A percentile compares a stretch with the other conserved stretches of the same genome.
These are phyloP conservation scores for Hyaloscypha hepaticicola DNA, from an alignment of 495 filamentous ascomycete genomes.

Conservation along the genomic window DNA sequence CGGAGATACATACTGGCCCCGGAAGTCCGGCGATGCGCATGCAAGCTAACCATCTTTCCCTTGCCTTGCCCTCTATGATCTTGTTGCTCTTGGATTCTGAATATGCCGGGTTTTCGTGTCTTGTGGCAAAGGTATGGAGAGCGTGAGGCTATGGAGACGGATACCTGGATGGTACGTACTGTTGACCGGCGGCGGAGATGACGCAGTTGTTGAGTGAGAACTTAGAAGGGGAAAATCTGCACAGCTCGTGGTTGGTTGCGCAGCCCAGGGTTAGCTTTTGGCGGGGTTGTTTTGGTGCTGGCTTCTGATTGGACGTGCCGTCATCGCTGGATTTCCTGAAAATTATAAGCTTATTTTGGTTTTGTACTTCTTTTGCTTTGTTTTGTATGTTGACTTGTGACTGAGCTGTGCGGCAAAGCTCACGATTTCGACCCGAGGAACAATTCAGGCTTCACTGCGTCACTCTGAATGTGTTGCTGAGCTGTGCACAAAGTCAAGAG, in stretches of 20 bases:
- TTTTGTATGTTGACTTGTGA: not conserved
- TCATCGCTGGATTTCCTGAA: no score
- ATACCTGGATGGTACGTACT: not conserved
- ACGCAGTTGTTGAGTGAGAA: not conserved
- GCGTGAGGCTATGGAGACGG: not conserved
- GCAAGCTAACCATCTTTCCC: slow-evolving; percentile 30
- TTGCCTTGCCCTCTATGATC: not conserved
- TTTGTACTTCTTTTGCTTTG: not conserved
- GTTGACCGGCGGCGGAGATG: not conserved
- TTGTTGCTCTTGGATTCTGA: not conserved
- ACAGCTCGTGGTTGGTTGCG: not conserved
- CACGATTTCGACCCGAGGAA: not conserved
- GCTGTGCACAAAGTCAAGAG: no score
- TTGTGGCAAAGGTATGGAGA: not conserved
- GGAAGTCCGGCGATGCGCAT: slow-evolving; percentile 31
- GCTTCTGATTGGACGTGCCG: not conserved
- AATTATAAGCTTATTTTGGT: not conserved
- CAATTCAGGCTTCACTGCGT: no score
- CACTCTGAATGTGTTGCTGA: no score
- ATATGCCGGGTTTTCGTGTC: not conserved
- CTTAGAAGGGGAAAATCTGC: not conserved
- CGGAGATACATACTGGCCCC: slow-evolving; percentile 30
- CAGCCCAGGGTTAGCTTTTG: not conserved
- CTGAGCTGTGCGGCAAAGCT: not conserved
- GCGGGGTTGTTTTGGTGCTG: not conserved